Evolutionary conservation across 106 monocot genomes (phyloP), one percentile per base, ranked within the genome.

Genomic region (Dendrobium officinale): DNA sequence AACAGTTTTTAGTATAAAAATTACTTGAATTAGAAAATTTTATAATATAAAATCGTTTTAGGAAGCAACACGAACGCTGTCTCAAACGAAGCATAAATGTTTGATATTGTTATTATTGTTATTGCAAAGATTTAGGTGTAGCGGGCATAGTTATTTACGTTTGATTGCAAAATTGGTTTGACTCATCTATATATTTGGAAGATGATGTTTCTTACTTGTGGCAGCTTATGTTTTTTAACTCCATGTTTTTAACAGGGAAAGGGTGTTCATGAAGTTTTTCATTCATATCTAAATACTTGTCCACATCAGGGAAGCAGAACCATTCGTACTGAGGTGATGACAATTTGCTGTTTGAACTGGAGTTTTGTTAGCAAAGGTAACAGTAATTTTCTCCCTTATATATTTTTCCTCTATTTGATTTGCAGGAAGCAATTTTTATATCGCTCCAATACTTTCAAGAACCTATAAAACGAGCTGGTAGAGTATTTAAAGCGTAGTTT

Each of bases 301-400:
- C 91, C 98, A 47, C 67, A 82, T 81, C 98, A 98, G 77, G 98
- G 98, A 85, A 98, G 98, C 84, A 95, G 98, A 88, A 98, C 98
- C 10, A 98, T 98, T 58, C 88, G 98, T 59, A 98, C 92, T 2
- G 98, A 98, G 94, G 98, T 91, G 84, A 70, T 26, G 45, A n/a
- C 4, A n/a, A 55, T 19, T 72, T 47, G 33, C 18, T 73, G 7
- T 43, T 24, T 37, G 8, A 59, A 31, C 17, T 3, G 18, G 17
- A 40, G 33, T 72, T 48, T 64, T 5, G 0, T 24, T 9, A n/a
- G 9, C 64, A 9, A 64, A 24, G 22, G 9, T 0, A 1, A 64
- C 5, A 1, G 24, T 64, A 64, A 0, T 70, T 70, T 11, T 24
- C 22, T 64, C 1, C 42, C 9, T 81, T 20, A 68, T 20, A 77